These are phyloP conservation scores for Pyricularia pennisetigena DNA, from an alignment of 2,329 filamentous ascomycete species.

Conservation along the genomic window DNA sequence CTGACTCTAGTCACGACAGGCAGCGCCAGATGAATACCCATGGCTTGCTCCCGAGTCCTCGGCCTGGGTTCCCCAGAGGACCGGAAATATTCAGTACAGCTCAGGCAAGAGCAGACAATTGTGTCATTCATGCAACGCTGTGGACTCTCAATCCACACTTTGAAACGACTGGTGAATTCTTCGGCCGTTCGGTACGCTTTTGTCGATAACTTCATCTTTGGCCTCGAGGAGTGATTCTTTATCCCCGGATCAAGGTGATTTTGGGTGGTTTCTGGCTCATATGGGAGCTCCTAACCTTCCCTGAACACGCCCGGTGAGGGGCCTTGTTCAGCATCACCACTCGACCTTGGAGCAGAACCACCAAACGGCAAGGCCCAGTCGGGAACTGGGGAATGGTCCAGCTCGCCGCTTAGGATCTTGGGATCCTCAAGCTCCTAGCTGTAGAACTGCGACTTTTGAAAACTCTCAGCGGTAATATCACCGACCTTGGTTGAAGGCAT, in stretches of 20 bases:
- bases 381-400: neutral
- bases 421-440: constrained; percentile 24
- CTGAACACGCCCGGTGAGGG: neutral
- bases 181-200: neutral
- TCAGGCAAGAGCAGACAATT: neutral
- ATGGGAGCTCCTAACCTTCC: neutral
- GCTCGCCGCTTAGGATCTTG: neutral
- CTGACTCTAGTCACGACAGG: neutral
- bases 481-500: constrained; percentile 33
- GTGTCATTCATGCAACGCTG: neutral
- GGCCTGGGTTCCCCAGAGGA: neutral
- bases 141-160: neutral
- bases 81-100: neutral
- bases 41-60: neutral
- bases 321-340: neutral
- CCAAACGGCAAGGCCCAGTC: neutral
- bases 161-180: constrained; percentile 2
- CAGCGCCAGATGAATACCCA: neutral
- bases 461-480: constrained; percentile 42
- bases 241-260: neutral
- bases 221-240: neutral
- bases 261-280: neutral
- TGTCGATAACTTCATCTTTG: neutral
- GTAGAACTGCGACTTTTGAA: constrained; percentile 51
- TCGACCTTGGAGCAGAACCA: neutral